Percentiles rank a stretch among this genome's conserved stretches.
Evolutionary conservation across 2,329 filamentous ascomycete species (phyloP).

Genomic region (Aspergillus pseudonomiae): DNA sequence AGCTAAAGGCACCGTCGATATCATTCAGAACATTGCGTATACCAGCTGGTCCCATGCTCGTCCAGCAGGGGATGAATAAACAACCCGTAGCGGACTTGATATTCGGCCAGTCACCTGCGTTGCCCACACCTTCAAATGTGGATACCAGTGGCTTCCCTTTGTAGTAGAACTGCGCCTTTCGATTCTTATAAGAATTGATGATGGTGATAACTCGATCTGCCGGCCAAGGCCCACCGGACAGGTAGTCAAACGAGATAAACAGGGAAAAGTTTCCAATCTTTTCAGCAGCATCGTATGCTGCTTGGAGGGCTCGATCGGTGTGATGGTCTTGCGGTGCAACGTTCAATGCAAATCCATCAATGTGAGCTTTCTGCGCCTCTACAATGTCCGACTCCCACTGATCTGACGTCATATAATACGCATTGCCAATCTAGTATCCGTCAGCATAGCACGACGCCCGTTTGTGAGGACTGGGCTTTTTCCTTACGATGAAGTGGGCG

Average conservation of each 20-base stretch:
- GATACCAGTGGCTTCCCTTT: slow-evolving; percentile 40
- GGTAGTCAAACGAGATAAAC: slow-evolving; percentile 41
- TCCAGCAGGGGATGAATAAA: slow-evolving; percentile 50
- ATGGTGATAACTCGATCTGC: slow-evolving; percentile 28
- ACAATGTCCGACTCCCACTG: slow-evolving; percentile 33
- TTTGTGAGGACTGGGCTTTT: background rate
- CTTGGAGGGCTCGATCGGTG: slow-evolving; percentile 31
- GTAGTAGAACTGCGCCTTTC: slow-evolving; percentile 31
- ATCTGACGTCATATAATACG: slow-evolving; percentile 25
- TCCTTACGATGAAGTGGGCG: slow-evolving; percentile 39
- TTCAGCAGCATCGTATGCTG: slow-evolving; percentile 34
- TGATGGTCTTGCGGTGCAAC: slow-evolving; percentile 36
- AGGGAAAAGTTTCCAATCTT: slow-evolving; percentile 32
- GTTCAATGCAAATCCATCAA: slow-evolving; percentile 38
- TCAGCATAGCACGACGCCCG: background rate
- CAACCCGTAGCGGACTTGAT: slow-evolving; percentile 44
- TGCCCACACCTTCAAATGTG: slow-evolving; percentile 47
- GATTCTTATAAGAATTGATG: slow-evolving; percentile 30
- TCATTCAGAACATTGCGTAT: slow-evolving; percentile 33
- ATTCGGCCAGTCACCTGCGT: slow-evolving; percentile 45
- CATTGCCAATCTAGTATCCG: slow-evolving; percentile 28
- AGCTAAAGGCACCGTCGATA: slow-evolving; percentile 46
- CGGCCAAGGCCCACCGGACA: slow-evolving; percentile 33
- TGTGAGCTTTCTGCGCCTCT: slow-evolving; percentile 33
- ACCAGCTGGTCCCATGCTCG: slow-evolving; percentile 35